phyloP scores from a whole-genome alignment of 2,329 filamentous ascomycete genomes.

The Pyrenochaeta sp. region DNA sequence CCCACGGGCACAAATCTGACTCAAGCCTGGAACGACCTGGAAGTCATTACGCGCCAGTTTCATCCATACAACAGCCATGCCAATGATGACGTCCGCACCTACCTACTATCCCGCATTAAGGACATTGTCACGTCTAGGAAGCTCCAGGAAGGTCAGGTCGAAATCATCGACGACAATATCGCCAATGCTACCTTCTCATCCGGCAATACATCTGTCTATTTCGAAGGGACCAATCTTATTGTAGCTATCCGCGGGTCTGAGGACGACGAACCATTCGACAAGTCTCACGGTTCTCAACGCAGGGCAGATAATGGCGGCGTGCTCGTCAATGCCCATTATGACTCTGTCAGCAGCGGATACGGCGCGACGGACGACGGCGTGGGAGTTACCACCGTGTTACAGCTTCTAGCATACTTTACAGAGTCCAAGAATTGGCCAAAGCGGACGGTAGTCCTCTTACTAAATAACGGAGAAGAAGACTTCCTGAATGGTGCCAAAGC shows the following conservation, averaged over 20 bases:
- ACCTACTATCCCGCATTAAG: constrained; percentile 75
- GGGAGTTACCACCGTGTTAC: constrained; percentile 84
- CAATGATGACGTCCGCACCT: constrained; percentile 82
- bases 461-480: constrained; percentile 98
- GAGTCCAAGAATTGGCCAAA: constrained; percentile 72
- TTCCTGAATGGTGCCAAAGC: constrained; percentile 86
- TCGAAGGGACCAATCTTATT: constrained; percentile 91
- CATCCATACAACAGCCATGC: constrained; percentile 89
- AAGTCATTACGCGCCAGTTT: constrained; percentile 75
- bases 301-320: constrained; percentile 73
- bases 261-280: constrained; percentile 73
- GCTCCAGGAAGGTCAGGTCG: constrained; percentile 53
- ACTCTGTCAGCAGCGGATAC: constrained; percentile 89
- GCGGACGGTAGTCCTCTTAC: constrained; percentile 80
- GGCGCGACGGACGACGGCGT: constrained; percentile 95
- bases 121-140: constrained; percentile 72
- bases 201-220: constrained; percentile 71
- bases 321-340: constrained; percentile 93
- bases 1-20: constrained; percentile 77
- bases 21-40: constrained; percentile 86
- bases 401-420: constrained; percentile 88
- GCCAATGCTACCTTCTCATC: constrained; percentile 79
- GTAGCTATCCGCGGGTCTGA: constrained; percentile 87
- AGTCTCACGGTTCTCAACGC: constrained; percentile 46
- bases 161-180: constrained; percentile 79